phyloP scores from a whole-genome alignment of 345 rosid species.

The Gossypium mustelinum region DNA sequence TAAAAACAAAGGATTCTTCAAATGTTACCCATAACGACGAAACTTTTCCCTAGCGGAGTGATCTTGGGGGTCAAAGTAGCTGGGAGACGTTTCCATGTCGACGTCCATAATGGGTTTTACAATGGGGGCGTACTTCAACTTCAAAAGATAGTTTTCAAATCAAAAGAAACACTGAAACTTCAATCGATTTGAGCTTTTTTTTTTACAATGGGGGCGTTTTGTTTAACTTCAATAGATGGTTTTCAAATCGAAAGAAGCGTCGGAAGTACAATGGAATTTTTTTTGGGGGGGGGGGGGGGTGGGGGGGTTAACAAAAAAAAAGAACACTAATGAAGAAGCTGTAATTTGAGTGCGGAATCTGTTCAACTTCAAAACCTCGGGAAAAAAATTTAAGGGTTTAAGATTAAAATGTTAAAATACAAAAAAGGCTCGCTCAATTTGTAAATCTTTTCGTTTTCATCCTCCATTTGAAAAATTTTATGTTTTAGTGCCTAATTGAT shows the following conservation, averaged over 20 bases:
- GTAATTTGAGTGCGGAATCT: too few relatives aligned
- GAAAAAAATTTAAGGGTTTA: too few relatives aligned
- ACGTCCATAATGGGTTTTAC: conserved; percentile 37
- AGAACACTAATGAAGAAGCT: too few relatives aligned
- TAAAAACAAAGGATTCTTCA: background rate
- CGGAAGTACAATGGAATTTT: background rate
- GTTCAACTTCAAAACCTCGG: too few relatives aligned
- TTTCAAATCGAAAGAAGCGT: background rate
- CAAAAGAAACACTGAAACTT: background rate
- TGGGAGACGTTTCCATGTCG: conserved; percentile 78
- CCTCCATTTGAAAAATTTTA: too few relatives aligned
- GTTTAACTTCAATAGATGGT: background rate
- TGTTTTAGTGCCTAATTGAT: too few relatives aligned
- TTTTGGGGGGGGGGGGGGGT: too few relatives aligned
- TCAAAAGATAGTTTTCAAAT: background rate
- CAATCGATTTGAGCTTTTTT: background rate
- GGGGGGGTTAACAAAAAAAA: too few relatives aligned
- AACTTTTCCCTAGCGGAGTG: conserved; percentile 64
- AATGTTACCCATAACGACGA: conserved; percentile 82
- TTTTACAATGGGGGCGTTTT: background rate
- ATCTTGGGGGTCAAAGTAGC: conserved; percentile 66
- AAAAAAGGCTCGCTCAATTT: too few relatives aligned
- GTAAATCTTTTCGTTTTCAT: too few relatives aligned
- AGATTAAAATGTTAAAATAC: too few relatives aligned
- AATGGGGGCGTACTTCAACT: background rate